Base-by-base conservation (phyloP, 371 early-diverging fungal genomes). In the Umbelopsis sp. region DNA sequence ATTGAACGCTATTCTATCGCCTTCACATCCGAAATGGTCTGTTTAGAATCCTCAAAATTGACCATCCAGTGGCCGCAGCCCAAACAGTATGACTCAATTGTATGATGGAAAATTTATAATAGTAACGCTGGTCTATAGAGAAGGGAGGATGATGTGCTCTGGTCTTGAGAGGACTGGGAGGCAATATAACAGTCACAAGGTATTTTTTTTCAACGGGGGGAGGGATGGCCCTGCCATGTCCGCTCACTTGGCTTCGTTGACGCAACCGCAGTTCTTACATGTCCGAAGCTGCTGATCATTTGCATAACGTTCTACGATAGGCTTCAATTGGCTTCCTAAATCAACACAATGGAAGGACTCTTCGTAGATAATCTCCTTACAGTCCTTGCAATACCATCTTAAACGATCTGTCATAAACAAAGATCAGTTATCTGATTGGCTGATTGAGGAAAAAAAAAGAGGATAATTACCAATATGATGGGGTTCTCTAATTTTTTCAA, bases 321-420 rank as follows among this genome's bases (percentile, higher is more conserved):
- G 96, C 53, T 93, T 94, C 63, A 98, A 74, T 72, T 98, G 97
- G 41, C 85, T 86, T 10, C 96, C 97, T 41, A 98, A 87, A 72
- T 96, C 93, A 16, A 80, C 82, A 74, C 97, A 97, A 72, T 94
- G 84, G 79, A 98, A 98, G 38, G 87, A 80, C 70, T 92, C 96
- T 72, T 96, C 87, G 78, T 96, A 93, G 2, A 97, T 94, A 62
- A 96, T 86, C 53, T 83, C 76, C 35, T 80, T 77, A 80, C 99
- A 98, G 0, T 69, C 50, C 48, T 91, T 90, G 79, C 99, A 98
- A 83, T 98, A 98, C 99, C 99, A 98, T 69, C 96, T 85, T 63
- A 97, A 75, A 11, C 81, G 75, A 85, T 96, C 97, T 72, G 44
- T 41, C 11, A 45, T 46, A 51, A 57, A 20, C 24, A 57, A 71